Evolutionary conservation across 805 yeast species (phyloP).

Genomic region (Barnettozyma siamensis): DNA sequence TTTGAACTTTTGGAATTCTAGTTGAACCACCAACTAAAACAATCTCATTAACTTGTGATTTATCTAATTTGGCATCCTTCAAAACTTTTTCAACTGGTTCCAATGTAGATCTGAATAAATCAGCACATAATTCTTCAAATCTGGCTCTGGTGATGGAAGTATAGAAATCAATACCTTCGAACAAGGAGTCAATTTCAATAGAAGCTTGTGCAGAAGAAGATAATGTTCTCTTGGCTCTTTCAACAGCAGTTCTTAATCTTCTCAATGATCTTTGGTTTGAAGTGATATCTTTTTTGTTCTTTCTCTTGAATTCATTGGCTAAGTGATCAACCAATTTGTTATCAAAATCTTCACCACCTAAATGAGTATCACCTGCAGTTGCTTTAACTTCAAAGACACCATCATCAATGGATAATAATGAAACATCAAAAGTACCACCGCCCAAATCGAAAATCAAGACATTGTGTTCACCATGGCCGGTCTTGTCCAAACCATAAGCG

Average conservation of each 20-base stretch:
- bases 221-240: slow-evolving; percentile 98
- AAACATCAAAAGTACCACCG: slow-evolving; percentile 99
- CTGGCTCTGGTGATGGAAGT: slow-evolving; percentile 98
- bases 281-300: slow-evolving; percentile 92
- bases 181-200: slow-evolving; percentile 92
- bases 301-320: slow-evolving; percentile 94
- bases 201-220: slow-evolving; percentile 97
- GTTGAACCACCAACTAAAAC: slow-evolving; percentile 98
- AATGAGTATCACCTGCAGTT: slow-evolving; percentile 75
- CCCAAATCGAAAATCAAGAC: slow-evolving; percentile 93
- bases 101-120: slow-evolving; percentile 88
- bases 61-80: slow-evolving; percentile 89
- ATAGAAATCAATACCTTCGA: slow-evolving; percentile 96
- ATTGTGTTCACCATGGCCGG: slow-evolving; percentile 70
- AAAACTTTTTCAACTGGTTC: slow-evolving; percentile 97
- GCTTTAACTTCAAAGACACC: slow-evolving; percentile 98
- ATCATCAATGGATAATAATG: slow-evolving; percentile 86
- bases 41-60: slow-evolving; percentile 88
- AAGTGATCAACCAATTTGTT: slow-evolving; percentile 93
- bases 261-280: slow-evolving; percentile 95
- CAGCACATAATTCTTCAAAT: slow-evolving; percentile 97
- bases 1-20: slow-evolving; percentile 98
- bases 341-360: slow-evolving; percentile 99
- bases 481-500: slow-evolving; percentile 85
- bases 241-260: slow-evolving; percentile 98